A percentile compares a stretch with the other conserved stretches of the same genome.
Conservation (phyloP, 768 basidiomycete species). For the Cystofilobasidium macerans region DNA sequence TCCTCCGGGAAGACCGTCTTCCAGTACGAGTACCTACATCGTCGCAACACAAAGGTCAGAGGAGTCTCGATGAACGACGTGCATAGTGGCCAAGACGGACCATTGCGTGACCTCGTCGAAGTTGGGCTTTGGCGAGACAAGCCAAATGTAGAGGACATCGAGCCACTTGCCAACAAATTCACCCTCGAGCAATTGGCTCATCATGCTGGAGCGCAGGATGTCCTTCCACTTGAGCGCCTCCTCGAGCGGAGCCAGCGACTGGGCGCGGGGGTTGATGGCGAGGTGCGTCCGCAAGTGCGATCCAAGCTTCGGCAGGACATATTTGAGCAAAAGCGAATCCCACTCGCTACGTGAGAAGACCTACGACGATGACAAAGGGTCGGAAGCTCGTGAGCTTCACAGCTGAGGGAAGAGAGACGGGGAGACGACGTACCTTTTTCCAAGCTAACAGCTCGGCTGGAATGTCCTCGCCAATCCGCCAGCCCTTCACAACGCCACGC, state of each 20-base stretch:
- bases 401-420: background rate
- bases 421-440: constrained; percentile 55
- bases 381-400: no score
- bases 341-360: constrained; percentile 72
- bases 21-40: constrained; percentile 25
- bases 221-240: constrained; percentile 66
- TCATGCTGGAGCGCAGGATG: constrained; percentile 61
- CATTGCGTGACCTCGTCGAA: constrained; percentile 88
- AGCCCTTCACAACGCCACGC: constrained; percentile 61
- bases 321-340: constrained; percentile 82
- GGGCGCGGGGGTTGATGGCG: constrained; percentile 77
- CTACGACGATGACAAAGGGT: constrained; percentile 36
- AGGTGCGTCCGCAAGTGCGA: constrained; percentile 71
- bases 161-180: constrained; percentile 98
- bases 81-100: no score
- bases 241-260: constrained; percentile 68
- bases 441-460: constrained; percentile 67
- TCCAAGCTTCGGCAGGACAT: constrained; percentile 83
- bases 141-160: constrained; percentile 80
- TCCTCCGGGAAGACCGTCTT: constrained; percentile 40
- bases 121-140: constrained; percentile 74
- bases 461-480: constrained; percentile 60
- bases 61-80: no score
- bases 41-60: no score
- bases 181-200: constrained; percentile 71